phyloP scores from a whole-genome alignment of 208 protist genomes.

The Crithidia fasciculata region DNA sequence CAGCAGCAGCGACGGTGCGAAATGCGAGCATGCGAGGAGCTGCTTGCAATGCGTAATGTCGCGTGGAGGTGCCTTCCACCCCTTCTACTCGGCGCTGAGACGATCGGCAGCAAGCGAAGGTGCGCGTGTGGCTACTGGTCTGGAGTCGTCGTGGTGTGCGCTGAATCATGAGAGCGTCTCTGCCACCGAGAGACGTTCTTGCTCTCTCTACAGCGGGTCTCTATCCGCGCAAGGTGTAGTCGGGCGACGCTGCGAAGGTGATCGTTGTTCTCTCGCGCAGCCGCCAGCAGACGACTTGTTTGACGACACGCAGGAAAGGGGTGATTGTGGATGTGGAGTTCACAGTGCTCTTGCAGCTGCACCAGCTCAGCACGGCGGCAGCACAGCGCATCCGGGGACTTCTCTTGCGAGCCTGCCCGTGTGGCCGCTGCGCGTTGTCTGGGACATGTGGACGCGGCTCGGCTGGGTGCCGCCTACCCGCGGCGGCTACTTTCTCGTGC shows the following conservation, averaged over 20 bases:
- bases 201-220: no score
- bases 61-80: background rate
- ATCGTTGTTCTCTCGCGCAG: background rate
- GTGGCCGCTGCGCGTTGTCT: constrained; percentile 19
- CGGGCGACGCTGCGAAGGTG: background rate
- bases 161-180: background rate
- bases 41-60: background rate
- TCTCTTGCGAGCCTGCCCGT: background rate
- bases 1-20: background rate
- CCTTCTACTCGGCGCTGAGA: constrained; percentile 21
- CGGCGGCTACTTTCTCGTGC: background rate
- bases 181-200: background rate
- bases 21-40: background rate
- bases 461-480: constrained; percentile 25
- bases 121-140: background rate
- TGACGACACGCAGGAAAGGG: background rate
- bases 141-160: background rate
- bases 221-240: background rate
- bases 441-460: constrained; percentile 28
- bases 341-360: no score
- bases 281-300: constrained; percentile 7
- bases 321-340: no score
- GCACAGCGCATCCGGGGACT: no score
- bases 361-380: no score
- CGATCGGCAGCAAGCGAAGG: background rate